phyloP scores from a whole-genome alignment of 352 stramenopile genomes.

The Globisporangium cystogenes region DNA sequence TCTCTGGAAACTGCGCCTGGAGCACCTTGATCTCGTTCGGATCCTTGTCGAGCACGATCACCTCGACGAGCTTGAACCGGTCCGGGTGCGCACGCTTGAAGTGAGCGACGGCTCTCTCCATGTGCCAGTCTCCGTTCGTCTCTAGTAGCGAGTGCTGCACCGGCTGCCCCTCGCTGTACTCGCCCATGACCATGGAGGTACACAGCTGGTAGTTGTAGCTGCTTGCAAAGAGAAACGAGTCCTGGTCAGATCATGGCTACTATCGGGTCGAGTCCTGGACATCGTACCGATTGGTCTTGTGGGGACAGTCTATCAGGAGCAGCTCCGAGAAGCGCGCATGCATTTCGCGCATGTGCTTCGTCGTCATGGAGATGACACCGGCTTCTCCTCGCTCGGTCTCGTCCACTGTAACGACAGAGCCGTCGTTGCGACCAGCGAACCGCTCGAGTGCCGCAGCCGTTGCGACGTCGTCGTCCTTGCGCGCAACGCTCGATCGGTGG shows the following conservation, averaged over 20 bases:
- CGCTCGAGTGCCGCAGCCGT: too few relatives aligned
- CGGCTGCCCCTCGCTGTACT: slow-evolving; percentile 8
- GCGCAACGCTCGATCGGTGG: too few relatives aligned
- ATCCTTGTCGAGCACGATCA: slow-evolving; percentile 25
- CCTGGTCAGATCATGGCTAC: too few relatives aligned
- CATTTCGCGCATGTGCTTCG: slow-evolving; percentile 6
- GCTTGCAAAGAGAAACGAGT: too few relatives aligned
- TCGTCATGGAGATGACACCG: slow-evolving; percentile 11
- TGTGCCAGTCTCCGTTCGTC: slow-evolving; percentile 19
- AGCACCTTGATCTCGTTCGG: slow-evolving; percentile 21
- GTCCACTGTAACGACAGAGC: slow-evolving; percentile 1
- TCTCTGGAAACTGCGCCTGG: slow-evolving; percentile 6
- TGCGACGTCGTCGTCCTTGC: too few relatives aligned
- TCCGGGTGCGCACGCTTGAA: slow-evolving; percentile 16
- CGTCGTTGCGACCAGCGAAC: neutral
- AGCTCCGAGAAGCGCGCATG: slow-evolving; percentile 8
- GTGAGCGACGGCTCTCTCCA: too few relatives aligned
- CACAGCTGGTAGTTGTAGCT: slow-evolving; percentile 21
- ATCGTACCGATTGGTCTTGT: slow-evolving; percentile 20
- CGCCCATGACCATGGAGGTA: slow-evolving; percentile 16
- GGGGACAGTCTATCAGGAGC: slow-evolving; percentile 12
- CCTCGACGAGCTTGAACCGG: neutral
- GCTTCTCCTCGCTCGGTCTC: slow-evolving; percentile 3
- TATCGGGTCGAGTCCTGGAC: too few relatives aligned
- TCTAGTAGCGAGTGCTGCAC: slow-evolving; percentile 16